Base-by-base conservation (phyloP, 2,329 filamentous ascomycete species). In the Atkinsonella hypoxylon region DNA sequence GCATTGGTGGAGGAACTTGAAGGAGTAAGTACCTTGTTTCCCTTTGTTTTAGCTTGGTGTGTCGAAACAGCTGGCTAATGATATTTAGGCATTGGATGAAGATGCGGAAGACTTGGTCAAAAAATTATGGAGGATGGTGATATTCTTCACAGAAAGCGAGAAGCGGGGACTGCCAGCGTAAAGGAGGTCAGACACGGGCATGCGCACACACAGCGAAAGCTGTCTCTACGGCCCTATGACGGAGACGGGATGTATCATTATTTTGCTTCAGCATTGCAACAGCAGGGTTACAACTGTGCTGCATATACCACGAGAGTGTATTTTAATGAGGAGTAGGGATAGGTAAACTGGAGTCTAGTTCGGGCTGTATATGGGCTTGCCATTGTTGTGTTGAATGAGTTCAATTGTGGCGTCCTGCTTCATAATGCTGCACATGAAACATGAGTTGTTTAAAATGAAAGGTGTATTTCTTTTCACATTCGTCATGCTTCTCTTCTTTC, bases 91-190 rank as follows among this genome's bases (percentile, higher is more conserved):
- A 42, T 75, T 98, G 55, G 93, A 96, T 63, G 93, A 98, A 62
- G 93, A 97, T 64, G 89, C 90, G 11, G 90, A 96, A 67, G 84
- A 87, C 26, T 72, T 98, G 57, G 90, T 97, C 47, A 94, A 89
- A 79, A 97, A 96, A 72, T 78, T 98, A 36, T 98, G 93, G 93
- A 82, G 91, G 47, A 95, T 97, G 89, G 83, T 96, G 52, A 95
- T 97, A 61, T 97, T 96, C 80, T 96, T 91, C 62, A 93, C 88
- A 6, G 91, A 97, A 68, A 87, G 85, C 62, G 91, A 95, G 76
- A 95, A 93, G 72, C 76, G 89, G 55, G 90, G 90, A 2, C 73
- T 96, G 54, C 85, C 85, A 10, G 50, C 56, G n/a, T 58, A 52
- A 30, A 36, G 22, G 22, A 32, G 13, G 41, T 39, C 30, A 7